Base-by-base conservation (phyloP, 352 stramenopile species). In the Globisporangium spinosum region DNA sequence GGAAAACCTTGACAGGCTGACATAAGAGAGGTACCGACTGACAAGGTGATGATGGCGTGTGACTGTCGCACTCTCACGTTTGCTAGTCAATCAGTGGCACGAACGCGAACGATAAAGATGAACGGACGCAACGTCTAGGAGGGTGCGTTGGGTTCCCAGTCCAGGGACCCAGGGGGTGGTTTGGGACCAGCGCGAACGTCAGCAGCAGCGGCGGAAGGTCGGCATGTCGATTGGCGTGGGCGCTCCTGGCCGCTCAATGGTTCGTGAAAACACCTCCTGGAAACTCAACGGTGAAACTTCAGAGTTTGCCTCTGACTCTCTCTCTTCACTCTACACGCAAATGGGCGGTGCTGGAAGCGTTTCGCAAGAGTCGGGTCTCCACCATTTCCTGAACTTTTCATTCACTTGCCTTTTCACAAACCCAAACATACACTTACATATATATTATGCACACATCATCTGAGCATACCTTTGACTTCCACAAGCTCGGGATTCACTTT, bases 301-400 rank as follows among this genome's bases (percentile, higher is more conserved):
- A 66, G 45, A 66, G 35, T 58, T 62, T n/a, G 56, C 23, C n/a
- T 15, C 56, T 5, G 56, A 62, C 56, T 62, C 56, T 62, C 56
- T 62, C 56, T 62, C 56, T 62, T 49, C 56, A 62, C n/a, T 49
- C 20, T 7, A 38, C 7, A 38, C 32, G 8, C 8, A 49, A 32
- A 47, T 15, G n/a, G n/a, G 9, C 56, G 56, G 32, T 27, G 49
- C 56, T 17, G 56, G 10, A 20, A 17, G 56, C 55, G 54, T 20
- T 49, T 23, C n/a, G 3, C 2, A 34, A 27, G 29, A 2, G 29
- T 35, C n/a, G n/a, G 56, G 32, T 32, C n/a, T 49, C n/a, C 32
- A 20, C 56, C 10, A 32, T 62, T 32, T 32, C 12, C 56, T 45
- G 8, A 61, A n/a, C 55, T 45, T 61, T 62, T 47, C 56, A 49